A percentile compares a stretch with the other conserved stretches of the same genome.
These are phyloP conservation scores for Oryza longistaminata DNA, from an alignment of 176 grass and related monocot species.

Conservation along the genomic window DNA sequence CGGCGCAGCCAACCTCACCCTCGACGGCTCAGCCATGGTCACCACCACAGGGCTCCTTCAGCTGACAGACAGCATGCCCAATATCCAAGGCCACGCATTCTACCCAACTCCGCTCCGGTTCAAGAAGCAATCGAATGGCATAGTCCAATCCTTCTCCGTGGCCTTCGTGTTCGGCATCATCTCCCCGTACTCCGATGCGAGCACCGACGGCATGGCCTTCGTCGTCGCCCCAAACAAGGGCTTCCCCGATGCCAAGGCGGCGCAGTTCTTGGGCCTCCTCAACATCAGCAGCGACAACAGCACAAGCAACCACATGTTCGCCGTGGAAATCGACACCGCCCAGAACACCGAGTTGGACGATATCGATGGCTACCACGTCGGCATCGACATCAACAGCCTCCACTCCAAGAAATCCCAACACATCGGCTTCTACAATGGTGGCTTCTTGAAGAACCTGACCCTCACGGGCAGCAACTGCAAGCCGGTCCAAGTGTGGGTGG, in stretches of 20 bases:
- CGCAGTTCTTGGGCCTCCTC: constrained; percentile 45
- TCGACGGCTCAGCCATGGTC: constrained; percentile 4
- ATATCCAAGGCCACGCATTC: constrained; percentile 37
- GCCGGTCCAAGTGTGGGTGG: constrained; percentile 39
- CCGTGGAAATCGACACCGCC: constrained; percentile 43
- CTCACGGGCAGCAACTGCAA: background rate
- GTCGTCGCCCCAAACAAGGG: constrained; percentile 18
- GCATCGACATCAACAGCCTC: constrained; percentile 44
- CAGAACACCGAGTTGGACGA: constrained; percentile 25
- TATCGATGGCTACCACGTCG: constrained; percentile 46
- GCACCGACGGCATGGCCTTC: constrained; percentile 37
- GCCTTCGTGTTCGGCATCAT: constrained; percentile 46
- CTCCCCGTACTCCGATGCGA: background rate
- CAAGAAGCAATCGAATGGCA: background rate
- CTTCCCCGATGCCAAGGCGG: background rate
- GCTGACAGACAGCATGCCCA: constrained; percentile 32
- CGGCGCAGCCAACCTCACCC: constrained; percentile 10
- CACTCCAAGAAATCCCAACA: background rate
- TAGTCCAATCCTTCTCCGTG: constrained; percentile 35
- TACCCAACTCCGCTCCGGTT: constrained; percentile 8
- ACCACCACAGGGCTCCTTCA: constrained; percentile 12
- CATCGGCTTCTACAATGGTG: constrained; percentile 5
- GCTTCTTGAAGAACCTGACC: background rate
- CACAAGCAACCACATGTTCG: constrained; percentile 23
- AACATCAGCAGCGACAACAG: background rate